These are phyloP conservation scores for Aspergillus fijiensis DNA, from an alignment of 2,329 filamentous ascomycete genomes.

Conservation along the genomic window DNA sequence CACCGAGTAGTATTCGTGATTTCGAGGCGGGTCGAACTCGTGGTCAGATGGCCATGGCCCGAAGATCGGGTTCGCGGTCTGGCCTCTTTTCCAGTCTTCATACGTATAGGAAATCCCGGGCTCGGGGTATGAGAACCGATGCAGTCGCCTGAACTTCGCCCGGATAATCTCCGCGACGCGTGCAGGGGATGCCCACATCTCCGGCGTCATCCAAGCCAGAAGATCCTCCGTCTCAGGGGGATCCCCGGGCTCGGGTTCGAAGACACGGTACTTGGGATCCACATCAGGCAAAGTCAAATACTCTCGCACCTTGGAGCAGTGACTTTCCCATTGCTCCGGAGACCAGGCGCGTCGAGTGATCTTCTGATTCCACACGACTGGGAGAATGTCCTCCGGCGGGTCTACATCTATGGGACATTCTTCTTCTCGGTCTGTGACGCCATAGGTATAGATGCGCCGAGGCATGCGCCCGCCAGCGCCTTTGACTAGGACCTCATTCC, in stretches of 20 bases:
- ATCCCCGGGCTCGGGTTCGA: background rate
- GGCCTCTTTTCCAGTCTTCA: background rate
- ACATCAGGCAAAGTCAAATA: background rate
- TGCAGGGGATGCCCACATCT: background rate
- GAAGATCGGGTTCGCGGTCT: background rate
- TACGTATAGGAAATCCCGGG: background rate
- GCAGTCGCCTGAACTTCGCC: background rate
- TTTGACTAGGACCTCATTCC: background rate
- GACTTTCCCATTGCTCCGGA: background rate
- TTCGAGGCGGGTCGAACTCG: background rate
- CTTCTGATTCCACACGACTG: background rate
- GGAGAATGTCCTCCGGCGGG: background rate
- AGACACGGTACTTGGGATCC: background rate
- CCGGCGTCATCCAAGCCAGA: background rate
- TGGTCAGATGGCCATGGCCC: background rate
- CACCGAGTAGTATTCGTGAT: constrained; percentile 17
- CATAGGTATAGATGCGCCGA: background rate
- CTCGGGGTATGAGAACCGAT: background rate
- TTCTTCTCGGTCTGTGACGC: background rate
- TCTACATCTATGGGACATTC: background rate
- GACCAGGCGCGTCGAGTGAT: background rate
- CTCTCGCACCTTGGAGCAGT: background rate
- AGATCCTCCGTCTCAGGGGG: background rate
- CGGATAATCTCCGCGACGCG: background rate
- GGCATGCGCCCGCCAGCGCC: background rate